Conservation (phyloP, 2,329 filamentous ascomycete genomes). For the Ophiostoma ulmi region DNA sequence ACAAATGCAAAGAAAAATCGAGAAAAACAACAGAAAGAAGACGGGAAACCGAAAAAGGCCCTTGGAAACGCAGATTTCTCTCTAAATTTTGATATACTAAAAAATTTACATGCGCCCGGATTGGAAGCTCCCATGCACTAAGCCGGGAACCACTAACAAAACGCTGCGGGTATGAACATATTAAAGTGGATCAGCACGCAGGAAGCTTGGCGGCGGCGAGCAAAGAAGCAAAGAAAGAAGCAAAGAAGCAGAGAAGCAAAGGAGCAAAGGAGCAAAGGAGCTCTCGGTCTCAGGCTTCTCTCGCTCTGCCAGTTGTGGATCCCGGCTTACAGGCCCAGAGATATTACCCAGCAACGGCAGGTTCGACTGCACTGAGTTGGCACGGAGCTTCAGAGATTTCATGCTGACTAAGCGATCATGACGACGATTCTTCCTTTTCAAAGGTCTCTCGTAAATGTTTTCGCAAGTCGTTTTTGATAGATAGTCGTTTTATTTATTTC, state of each 20-base stretch:
- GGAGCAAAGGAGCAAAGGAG: neutral
- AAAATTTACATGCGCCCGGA: slow-evolving; percentile 16
- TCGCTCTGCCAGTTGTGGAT: neutral
- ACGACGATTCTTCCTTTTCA: neutral
- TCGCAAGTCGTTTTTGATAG: neutral
- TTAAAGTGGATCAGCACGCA: neutral
- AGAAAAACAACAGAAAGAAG: neutral
- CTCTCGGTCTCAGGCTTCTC: neutral
- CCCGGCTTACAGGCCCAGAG: neutral
- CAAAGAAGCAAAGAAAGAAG: neutral
- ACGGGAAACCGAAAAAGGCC: neutral
- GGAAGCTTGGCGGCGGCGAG: neutral
- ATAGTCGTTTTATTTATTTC: neutral
- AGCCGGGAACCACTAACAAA: neutral
- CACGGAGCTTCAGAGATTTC: neutral
- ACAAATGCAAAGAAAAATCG: slow-evolving; percentile 2
- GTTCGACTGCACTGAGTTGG: neutral
- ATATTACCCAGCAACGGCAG: neutral
- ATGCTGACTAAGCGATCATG: neutral
- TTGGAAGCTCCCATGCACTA: slow-evolving; percentile 16
- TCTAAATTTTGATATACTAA: slow-evolving; percentile 9
- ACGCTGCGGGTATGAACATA: slow-evolving; percentile 1
- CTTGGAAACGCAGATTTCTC: neutral
- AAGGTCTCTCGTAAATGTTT: neutral
- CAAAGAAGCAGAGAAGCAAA: neutral